phyloP scores from a whole-genome alignment of 345 rosid genomes.

The sweet orange (Citrus sinensis) region DNA sequence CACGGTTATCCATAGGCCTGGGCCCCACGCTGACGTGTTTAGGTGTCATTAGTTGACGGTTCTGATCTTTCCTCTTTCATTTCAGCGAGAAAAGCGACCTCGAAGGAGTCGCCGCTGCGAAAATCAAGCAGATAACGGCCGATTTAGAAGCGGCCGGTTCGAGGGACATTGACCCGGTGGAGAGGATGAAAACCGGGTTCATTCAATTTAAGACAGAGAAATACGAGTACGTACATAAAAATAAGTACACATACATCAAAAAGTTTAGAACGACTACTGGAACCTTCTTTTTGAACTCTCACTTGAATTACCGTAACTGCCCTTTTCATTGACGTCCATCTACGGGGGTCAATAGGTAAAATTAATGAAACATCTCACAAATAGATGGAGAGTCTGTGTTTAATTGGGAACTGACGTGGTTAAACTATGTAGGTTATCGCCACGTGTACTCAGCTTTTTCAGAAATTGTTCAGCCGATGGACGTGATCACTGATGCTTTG shows the following conservation, averaged over 20 bases:
- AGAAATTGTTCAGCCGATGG: neutral
- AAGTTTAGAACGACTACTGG: neutral
- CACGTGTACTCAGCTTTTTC: neutral
- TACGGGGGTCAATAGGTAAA: neutral
- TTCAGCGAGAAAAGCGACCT: constrained; percentile 67
- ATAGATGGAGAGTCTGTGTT: neutral
- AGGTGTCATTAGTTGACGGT: constrained; percentile 5
- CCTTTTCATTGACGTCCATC: neutral
- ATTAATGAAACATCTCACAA: neutral
- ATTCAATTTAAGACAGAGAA: constrained; percentile 67
- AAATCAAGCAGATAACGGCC: constrained; percentile 70
- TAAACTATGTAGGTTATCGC: neutral
- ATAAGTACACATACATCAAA: neutral
- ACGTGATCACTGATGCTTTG: neutral
- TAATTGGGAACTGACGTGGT: neutral
- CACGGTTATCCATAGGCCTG: neutral
- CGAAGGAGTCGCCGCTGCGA: constrained; percentile 69
- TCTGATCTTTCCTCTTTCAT: neutral
- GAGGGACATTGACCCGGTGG: constrained; percentile 43
- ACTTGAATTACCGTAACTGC: neutral
- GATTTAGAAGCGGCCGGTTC: constrained; percentile 57
- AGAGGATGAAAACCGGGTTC: constrained; percentile 71
- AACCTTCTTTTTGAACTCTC: neutral
- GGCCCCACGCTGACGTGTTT: constrained; percentile 1
- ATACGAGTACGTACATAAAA: constrained; percentile 50